Base-by-base conservation (phyloP, 345 rosid species). In the Cardiospermum halicacabum region DNA sequence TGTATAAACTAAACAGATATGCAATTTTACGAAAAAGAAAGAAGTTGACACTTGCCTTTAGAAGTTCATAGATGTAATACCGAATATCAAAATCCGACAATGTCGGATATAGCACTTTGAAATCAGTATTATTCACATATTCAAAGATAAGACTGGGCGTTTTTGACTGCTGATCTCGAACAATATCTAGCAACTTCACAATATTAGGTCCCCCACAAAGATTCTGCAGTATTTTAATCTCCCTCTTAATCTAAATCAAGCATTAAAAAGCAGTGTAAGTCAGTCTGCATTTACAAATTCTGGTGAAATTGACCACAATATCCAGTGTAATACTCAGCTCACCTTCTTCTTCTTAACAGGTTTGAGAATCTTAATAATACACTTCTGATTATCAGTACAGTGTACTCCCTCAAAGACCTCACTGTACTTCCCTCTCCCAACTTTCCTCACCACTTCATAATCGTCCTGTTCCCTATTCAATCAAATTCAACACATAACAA, bases 341-440 rank as follows among this genome's bases (percentile, higher is more conserved):
- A 87, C 99, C 96, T 94, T 94, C 82, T 94, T 94, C 91, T 94
- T 94, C 85, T 91, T 91, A 64, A 91, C 99, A 15, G 97, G 99
- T 74, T 94, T 91, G 64, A 94, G 88, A 69, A 94, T 94, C 89
- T 94, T 94, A 74, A 94, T 87, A 61, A 94, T 60, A 34, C 99
- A 91, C 60, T 94, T 91, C 77, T 94, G 92, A 22, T 73, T 80
- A 72, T 91, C 82, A 0, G 88, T 85, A 63, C 89, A 83, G 67
- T 91, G 96, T 24, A 94, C 78, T 1, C 99, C 96, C 70, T 94
- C 99, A 48, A 94, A 91, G 18, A 90, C 98, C 75, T 93, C 98
- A 69, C 98, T 90, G 70, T 93, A 93, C 71, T 93, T 93, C 49
- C 97, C 97, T 57, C 96, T 84, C 67, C 98, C 98, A 15, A 90